Base-by-base conservation (phyloP, 805 yeast species). In the Sungouiozyma ichnusensis region DNA sequence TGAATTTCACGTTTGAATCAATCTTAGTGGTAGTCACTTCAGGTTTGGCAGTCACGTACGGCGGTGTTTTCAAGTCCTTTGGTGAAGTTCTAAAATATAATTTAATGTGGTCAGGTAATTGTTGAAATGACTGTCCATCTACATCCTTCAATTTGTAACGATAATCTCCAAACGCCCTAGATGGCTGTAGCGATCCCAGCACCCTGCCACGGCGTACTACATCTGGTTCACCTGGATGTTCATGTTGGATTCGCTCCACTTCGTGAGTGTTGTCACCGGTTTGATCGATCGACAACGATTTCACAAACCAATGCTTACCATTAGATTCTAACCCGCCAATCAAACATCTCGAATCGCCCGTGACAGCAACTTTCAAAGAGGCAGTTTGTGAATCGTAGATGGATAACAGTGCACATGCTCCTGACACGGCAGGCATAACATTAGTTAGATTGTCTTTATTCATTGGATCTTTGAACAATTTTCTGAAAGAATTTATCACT, bases 21-120 rank as follows among this genome's bases (percentile, higher is more conserved):
- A 88, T 73, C 54, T 79, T 77, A 11, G 88, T 81, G 2, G 95
- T 79, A 2, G 95, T 82, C 19, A 88, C 72, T 20, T 83, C 94
- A 0, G 98, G 98, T 60, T 82, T 88, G 1, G 98, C 97, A 1
- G 98, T 92, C 32, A 92, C 97, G 60, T 92, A 92, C 0, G 98
- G 98, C 3, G 98, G 98, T 2, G 96, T 81, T 45, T 78, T 69
- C 46, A 85, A 71, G 50, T 77, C 74, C 40, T 76, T 74, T 27
- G 94, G 94, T 35, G 68, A 67, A 18, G 84, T 74, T 57, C 90
- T 74, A 31, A 95, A 94, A 58, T 90, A 88, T 50, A 87, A 80
- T 52, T 79, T 79, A 47, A 80, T 72, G 51, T 85, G 80, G 38
- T 81, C 81, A 54, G 94, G 97, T 43, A 85, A 73, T 17, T 79